Base-by-base conservation (phyloP, 2,329 filamentous ascomycete species). In the Phaeosphaeriaceae sp. region DNA sequence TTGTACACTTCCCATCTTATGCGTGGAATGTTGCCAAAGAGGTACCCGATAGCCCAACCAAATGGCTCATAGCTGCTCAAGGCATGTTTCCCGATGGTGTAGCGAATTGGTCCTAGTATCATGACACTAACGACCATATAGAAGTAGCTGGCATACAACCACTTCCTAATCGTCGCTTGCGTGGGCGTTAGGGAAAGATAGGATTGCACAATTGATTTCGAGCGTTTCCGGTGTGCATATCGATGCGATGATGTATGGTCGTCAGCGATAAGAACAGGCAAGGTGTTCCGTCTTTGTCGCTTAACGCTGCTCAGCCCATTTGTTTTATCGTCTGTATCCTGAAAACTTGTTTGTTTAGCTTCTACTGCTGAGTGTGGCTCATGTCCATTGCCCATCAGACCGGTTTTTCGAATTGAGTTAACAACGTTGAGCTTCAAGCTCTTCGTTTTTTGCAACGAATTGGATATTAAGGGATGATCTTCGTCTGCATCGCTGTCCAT, bases 31-130 rank as follows among this genome's bases (percentile, higher is more conserved):
- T 96, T 89, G 11, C 93, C 92, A 53, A 97, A 83, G 2, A 97
- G 77, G 71, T 99, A 99, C 2, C 90, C 88, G 9, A 97, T 73
- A 0, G 91, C 92, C 94, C 94, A 99, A 2, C 93, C 90, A 36
- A 99, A 84, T 0, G 94, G 92, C 62, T 99, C 94, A 42, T 85
- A 77, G 13, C 84, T 85, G 28, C 81, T 67, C 1, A 99, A 79
- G 12, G 91, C 92, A 54, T 83, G 79, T 35, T 76, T 74, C 32
- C 81, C 76, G 41, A 97, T 84, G 59, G 90, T 88, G 2, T 79
- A 78, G 45, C 92, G 84, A 21, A 97, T 81, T 0, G 86, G 88
- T 3, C 85, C 74, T 3, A 96, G 74, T 43, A 95, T 83, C 26
- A 90, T 83, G 1, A 77, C 64, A 7, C 87, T 43, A 6, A 95